These are phyloP conservation scores for Talaromyces wortmannii DNA, from an alignment of 495 filamentous ascomycete genomes.

Conservation along the genomic window DNA sequence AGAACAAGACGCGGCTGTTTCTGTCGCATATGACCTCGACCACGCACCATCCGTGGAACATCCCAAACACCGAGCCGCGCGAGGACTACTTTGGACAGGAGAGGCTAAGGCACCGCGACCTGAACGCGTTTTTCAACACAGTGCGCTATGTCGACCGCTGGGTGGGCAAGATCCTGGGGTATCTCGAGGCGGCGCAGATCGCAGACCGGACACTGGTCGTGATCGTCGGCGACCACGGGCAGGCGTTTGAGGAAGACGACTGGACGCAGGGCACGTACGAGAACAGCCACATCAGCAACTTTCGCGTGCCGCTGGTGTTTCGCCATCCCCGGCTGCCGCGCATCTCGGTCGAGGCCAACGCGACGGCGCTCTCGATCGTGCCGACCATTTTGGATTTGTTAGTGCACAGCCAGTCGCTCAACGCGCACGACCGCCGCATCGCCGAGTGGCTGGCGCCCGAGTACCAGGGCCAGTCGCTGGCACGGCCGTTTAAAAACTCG, in stretches of 20 bases:
- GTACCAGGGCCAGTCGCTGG: conserved; percentile 28
- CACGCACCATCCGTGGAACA: conserved; percentile 38
- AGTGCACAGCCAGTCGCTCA: conserved; percentile 30
- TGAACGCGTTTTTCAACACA: conserved; percentile 38
- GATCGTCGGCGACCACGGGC: conserved; percentile 31
- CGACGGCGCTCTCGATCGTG: conserved; percentile 33
- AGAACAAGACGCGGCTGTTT: conserved; percentile 36
- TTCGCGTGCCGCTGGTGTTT: conserved; percentile 36
- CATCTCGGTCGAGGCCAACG: conserved; percentile 30
- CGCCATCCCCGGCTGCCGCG: conserved; percentile 35
- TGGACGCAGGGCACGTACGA: conserved; percentile 33
- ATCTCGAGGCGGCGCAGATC: conserved; percentile 18
- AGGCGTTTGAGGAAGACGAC: conserved; percentile 32
- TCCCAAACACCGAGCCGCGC: conserved; percentile 21
- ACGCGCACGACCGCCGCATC: conserved; percentile 20
- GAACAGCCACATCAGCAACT: conserved; percentile 39
- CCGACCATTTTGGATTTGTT: conserved; percentile 41
- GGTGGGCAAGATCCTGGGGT: conserved; percentile 16
- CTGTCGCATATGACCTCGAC: conserved; percentile 40
- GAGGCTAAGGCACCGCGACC: conserved; percentile 15
- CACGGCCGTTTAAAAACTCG: conserved; percentile 16
- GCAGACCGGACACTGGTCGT: conserved; percentile 24
- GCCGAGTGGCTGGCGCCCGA: conserved; percentile 29
- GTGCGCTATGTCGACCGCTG: conserved; percentile 29
- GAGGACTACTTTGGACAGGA: conserved; percentile 24